Base-by-base conservation (phyloP, 495 filamentous ascomycete species). In the Xylaria intraflava region DNA sequence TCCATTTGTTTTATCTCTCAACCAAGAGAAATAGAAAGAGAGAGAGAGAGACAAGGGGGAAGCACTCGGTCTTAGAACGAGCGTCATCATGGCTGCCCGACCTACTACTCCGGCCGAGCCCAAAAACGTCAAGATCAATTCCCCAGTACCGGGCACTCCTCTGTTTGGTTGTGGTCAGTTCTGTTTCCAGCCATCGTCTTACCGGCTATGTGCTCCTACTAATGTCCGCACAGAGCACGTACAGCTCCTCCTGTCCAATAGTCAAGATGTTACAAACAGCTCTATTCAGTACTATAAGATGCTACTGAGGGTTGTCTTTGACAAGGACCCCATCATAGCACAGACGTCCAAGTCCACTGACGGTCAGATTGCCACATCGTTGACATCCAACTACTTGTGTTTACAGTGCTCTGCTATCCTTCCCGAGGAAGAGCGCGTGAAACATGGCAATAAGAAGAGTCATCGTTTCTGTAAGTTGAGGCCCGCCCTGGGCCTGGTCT, bases 351-450 rank as follows among this genome's bases (percentile, higher is more conserved):
- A 76, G 57, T 49, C 62, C 30, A 24, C 61, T 10, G 74, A 81
- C 16, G 70, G 71, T 23, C 64, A 62, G 49, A 59, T 74, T 22
- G 50, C 73, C 33, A 77, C 73, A 5, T 69, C 75, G 12, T 62
- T 85, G 49, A 80, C 79, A 7, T 72, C 82, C 36, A 84, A 83
- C 42, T 86, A 83, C 56, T 73, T 88, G 16, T 89, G 86, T 59
- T 72, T 89, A 31, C 84, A 89, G 65, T 89, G 86, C 58, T 76
- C 83, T 22, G 71, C 63, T 16, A 79, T 80, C 9, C 65, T 79
- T 24, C 78, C 78, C 4, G 77, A 79, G 46, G 75, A 79, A 16
- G 79, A 81, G 46, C 72, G 80, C 3, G 56, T 71, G 23, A 74
- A 76, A 49, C 85, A 88, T 65, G 77, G 78, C 0, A 72, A 69